Evolutionary conservation across 1,284 basidiomycete species (phyloP), one percentile per base, ranked within the genome.

Genomic region (Moniliophthora roreri): DNA sequence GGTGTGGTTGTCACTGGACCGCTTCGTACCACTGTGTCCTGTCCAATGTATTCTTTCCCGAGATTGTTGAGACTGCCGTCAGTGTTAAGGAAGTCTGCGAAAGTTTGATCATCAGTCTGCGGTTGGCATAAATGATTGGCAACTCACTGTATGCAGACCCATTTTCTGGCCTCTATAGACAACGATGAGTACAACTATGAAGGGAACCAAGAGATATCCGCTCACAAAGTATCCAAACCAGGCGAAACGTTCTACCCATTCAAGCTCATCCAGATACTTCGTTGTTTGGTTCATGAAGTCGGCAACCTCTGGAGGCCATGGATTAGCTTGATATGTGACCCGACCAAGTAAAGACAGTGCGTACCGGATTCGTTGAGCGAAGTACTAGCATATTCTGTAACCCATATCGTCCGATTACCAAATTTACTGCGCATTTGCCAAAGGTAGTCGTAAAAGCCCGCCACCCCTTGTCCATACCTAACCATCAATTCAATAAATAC

Each of bases 341-440:
- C 36, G 24, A 23, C 34, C 11, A 26, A 16, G 10, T n/a, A 23
- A 13, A 16, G 23, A 38, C n/a, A 35, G 15, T 11, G 28, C 64
- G 46, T 51, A 73, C 74, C 73, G 40, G 67, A 67, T 39, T 65
- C 63, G 60, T 76, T 72, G 3, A 65, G 53, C 15, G 72, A 72
- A 3, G 72, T 76, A 42, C 74, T 73, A 3, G 79, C 82, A 61
- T 72, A 81, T 66, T 88, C 87, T 4, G 85, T 86, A 24, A 89
- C 69, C 78, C 80, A 80, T 28, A 88, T 70, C 4, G 77, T 76
- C 40, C 69, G 64, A 47, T 74, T 66, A 48, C 80, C 83, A 15
- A 69, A 76, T 18, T 68, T 50, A 16, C 58, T 66, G 52, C 75
- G 72, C 15, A 77, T 66, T 58, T 81, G 71, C 69, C 77, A 83